Conservation (phyloP, 345 rosid genomes). For the Gossypium ekmanianum region DNA sequence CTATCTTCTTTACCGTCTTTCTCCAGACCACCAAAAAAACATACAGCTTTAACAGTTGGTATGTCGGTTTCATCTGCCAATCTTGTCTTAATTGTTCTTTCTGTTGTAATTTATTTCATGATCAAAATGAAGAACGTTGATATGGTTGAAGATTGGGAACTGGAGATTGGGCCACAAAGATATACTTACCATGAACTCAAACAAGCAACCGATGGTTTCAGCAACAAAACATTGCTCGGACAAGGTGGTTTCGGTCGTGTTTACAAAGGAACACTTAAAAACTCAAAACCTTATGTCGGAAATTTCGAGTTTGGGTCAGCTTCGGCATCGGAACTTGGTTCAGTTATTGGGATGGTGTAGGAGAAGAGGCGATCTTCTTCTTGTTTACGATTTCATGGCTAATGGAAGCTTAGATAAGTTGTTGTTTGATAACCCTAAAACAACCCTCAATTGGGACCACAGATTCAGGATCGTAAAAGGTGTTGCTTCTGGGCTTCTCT, state of each 20-base stretch:
- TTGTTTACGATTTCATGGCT: conserved; percentile 85
- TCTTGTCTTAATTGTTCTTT: conserved; percentile 17
- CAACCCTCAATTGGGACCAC: conserved; percentile 63
- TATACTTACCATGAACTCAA: conserved; percentile 64
- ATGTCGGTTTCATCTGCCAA: conserved; percentile 31
- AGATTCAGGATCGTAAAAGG: conserved; percentile 65
- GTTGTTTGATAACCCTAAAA: conserved; percentile 53
- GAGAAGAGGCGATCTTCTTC: conserved; percentile 53
- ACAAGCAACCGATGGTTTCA: conserved; percentile 63
- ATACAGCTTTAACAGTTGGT: conserved; percentile 26
- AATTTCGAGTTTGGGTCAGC: conserved; percentile 78
- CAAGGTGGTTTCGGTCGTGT: conserved; percentile 82
- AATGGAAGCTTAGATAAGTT: conserved; percentile 84
- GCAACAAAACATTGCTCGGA: conserved; percentile 61
- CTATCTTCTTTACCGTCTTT: conserved; percentile 59
- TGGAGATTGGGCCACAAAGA: conserved; percentile 70
- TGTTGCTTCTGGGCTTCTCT: conserved; percentile 71
- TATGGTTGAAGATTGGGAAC: conserved; percentile 68
- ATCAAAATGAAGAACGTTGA: conserved; percentile 52
- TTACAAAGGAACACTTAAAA: conserved; percentile 59
- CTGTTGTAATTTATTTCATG: conserved; percentile 22
- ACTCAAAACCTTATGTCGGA: conserved; percentile 46
- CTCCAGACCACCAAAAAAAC: conserved; percentile 31
- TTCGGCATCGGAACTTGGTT: conserved; percentile 81
- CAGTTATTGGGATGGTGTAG: conserved; percentile 85